Conservation (phyloP, 306 rosid genomes). For the Dryas octopetala region DNA sequence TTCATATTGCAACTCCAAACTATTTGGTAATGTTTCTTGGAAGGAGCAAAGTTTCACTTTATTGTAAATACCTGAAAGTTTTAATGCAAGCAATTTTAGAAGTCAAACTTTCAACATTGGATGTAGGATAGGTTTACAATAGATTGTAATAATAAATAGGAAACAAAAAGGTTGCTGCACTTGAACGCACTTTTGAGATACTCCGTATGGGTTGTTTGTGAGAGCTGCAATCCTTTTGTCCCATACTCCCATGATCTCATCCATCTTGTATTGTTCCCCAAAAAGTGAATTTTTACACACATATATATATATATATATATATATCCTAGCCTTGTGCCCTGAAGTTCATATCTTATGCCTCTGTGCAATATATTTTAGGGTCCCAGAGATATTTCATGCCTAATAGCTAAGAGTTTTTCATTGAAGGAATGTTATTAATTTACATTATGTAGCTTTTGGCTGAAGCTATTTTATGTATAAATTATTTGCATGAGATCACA, state of each 20-base stretch:
- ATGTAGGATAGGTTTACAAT: neutral
- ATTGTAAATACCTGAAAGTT: conserved; percentile 1
- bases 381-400: conserved; percentile 3
- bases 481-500: conserved; percentile 18
- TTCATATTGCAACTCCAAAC: neutral
- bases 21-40: neutral
- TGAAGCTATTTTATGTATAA: conserved; percentile 11
- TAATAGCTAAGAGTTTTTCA: conserved; percentile 8
- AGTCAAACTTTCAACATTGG: neutral
- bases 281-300: neutral
- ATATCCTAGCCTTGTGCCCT: neutral
- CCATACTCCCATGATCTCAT: neutral
- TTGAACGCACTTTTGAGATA: neutral
- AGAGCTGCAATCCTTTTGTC: neutral
- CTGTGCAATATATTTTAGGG: conserved; percentile 5
- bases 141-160: neutral
- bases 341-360: conserved; percentile 11
- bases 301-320: neutral
- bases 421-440: conserved; percentile 12
- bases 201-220: neutral
- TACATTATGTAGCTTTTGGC: conserved; percentile 22
- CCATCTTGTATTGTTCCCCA: conserved; percentile 4
- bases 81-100: neutral
- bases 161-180: conserved; percentile 6
- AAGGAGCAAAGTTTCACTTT: neutral